Evolutionary conservation across 805 yeast genomes (phyloP).

Genomic region (Metschnikowia dekortorum): DNA sequence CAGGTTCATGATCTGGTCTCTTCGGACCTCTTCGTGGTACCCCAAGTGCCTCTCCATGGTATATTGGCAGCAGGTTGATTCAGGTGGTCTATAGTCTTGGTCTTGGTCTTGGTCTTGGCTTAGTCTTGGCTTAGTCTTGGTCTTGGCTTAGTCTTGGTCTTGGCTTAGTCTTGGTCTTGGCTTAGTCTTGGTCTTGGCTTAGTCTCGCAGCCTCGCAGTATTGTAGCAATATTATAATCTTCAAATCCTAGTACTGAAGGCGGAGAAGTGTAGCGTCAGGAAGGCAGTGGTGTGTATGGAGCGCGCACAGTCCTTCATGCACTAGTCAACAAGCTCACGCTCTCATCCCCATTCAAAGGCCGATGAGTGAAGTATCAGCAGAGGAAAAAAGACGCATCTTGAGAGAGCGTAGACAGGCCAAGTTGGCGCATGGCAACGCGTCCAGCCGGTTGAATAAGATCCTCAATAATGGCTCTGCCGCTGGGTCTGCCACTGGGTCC

Average conservation of each 20-base stretch:
- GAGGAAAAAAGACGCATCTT: constrained; percentile 56
- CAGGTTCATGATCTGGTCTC: constrained; percentile 36
- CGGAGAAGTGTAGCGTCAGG: no score
- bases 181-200: neutral
- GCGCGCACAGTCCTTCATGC: neutral
- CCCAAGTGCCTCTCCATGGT: constrained; percentile 12
- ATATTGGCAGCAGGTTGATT: neutral
- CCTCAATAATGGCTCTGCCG: constrained; percentile 15
- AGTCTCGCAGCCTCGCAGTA: neutral
- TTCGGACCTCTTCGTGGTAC: constrained; percentile 17
- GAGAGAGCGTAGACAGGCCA: constrained; percentile 64
- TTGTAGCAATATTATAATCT: no score
- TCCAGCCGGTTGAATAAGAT: constrained; percentile 49
- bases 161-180: neutral
- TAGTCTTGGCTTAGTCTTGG: neutral
- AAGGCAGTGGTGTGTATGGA: no score
- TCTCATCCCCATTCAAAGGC: neutral
- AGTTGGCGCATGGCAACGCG: constrained; percentile 54
- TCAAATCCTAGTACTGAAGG: no score
- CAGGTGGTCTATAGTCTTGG: neutral
- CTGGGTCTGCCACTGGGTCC: neutral
- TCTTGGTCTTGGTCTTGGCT: neutral
- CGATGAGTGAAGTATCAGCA: constrained; percentile 44
- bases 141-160: neutral
- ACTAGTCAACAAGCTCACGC: neutral